Conservation (phyloP, 768 basidiomycete genomes). For the Boletellus ananas region DNA sequence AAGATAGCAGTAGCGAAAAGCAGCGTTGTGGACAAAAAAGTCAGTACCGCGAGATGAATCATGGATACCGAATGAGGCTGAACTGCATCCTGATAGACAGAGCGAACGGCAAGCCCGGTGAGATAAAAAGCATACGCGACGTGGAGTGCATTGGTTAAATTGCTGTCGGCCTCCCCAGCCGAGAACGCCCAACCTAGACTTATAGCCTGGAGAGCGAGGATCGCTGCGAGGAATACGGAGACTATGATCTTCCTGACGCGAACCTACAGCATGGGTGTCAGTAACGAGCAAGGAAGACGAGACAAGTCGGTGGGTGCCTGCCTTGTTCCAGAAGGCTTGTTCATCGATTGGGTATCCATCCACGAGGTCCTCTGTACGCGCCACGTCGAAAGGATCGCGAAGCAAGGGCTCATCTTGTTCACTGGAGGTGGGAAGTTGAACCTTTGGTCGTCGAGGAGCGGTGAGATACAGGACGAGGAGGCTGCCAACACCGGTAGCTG, state of each 20-base stretch:
- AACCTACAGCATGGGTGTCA: conserved; percentile 39
- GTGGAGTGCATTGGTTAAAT: conserved; percentile 43
- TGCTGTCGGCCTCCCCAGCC: conserved; percentile 25
- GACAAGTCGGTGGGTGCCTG: conserved; percentile 23
- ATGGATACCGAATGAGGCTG: conserved; percentile 43
- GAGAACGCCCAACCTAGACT: conserved; percentile 48
- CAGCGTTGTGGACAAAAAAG: conserved; percentile 44
- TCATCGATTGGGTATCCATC: conserved; percentile 67
- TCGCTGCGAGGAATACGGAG: conserved; percentile 40
- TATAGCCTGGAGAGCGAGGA: conserved; percentile 50
- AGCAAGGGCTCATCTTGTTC: conserved; percentile 23
- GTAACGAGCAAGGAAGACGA: background rate
- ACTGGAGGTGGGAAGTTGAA: conserved; percentile 41
- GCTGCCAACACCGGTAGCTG: conserved; percentile 42
- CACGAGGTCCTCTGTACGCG: conserved; percentile 61
- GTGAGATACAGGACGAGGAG: conserved; percentile 40
- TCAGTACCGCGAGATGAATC: conserved; percentile 60
- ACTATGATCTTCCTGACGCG: conserved; percentile 55
- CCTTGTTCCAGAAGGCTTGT: conserved; percentile 56
- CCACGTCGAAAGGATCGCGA: conserved; percentile 67
- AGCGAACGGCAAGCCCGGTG: conserved; percentile 46
- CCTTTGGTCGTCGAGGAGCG: conserved; percentile 44
- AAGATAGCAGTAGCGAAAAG: conserved; percentile 52
- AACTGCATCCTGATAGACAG: conserved; percentile 45
- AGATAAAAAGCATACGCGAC: conserved; percentile 57